Evolutionary conservation across 1,284 basidiomycete species (phyloP), one percentile per base, ranked within the genome.

Genomic region (Ustilago trichophora): DNA sequence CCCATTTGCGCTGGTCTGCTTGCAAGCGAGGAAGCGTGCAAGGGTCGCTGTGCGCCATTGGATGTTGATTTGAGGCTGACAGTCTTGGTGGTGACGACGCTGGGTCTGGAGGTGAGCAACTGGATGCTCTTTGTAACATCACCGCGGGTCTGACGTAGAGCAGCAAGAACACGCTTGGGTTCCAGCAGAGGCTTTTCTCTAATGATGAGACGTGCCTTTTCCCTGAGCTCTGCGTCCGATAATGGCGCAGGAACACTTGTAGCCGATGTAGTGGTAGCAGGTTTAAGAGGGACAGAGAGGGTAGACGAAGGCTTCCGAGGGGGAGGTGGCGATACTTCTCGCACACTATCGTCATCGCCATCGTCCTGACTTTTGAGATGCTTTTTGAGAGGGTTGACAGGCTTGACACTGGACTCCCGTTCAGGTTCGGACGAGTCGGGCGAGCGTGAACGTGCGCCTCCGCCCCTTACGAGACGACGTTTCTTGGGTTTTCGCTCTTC

Each of bases 401-500:
- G n/a, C n/a, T n/a, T n/a, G n/a, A n/a, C n/a, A n/a, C n/a, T n/a
- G n/a, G n/a, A n/a, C n/a, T n/a, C n/a, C n/a, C n/a, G n/a, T n/a
- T n/a, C n/a, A n/a, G n/a, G n/a, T n/a, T 54, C 42, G 16, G 52
- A 49, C 10, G 36, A 24, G 10, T 56, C 42, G 24, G 37, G 49
- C 13, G 65, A 62, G 2, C 22, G 47, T 3, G 60, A 45, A n/a
- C 51, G 45, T 6, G 40, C 7, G 6, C 44, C 37, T 18, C 43
- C 59, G 6, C 67, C 67, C 24, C 67, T 42, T 7, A 70, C 55
- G 4, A 70, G 53, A 7, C 53, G 51, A 1, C 67, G 54, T 52
- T 65, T 70, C 31, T 65, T 70, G 10, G 62, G 62, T 33, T 60
- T 54, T 16, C 46, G 67, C 21, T 55, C 44, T 26, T 54, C 58